These are phyloP conservation scores for Tremella mesenterica DNA, from an alignment of 768 basidiomycete genomes.

Conservation along the genomic window DNA sequence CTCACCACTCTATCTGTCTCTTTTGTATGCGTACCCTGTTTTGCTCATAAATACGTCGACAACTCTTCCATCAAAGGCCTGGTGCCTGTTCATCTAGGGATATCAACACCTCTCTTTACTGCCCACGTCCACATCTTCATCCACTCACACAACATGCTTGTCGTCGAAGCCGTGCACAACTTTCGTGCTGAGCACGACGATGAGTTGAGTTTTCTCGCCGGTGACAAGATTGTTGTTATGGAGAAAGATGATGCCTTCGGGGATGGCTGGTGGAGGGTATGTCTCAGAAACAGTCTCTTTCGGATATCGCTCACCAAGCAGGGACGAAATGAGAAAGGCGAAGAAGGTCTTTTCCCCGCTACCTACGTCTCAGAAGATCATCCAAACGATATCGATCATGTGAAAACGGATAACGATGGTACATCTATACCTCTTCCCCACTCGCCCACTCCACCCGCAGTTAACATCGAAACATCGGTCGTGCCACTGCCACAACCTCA, in stretches of 20 bases:
- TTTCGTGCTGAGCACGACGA: conserved; percentile 90
- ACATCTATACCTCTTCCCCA: not conserved
- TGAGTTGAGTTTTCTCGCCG: conserved; percentile 74
- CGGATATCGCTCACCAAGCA: conserved; percentile 41
- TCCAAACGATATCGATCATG: not conserved
- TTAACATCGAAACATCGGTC: not conserved
- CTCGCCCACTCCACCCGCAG: not conserved
- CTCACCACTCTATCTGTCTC: too few relatives aligned
- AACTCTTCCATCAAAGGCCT: too few relatives aligned
- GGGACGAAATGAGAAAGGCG: conserved; percentile 75
- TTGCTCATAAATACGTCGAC: too few relatives aligned
- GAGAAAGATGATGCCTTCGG: conserved; percentile 88
- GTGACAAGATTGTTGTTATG: conserved; percentile 77
- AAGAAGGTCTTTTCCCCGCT: conserved; percentile 82
- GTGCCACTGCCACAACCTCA: not conserved
- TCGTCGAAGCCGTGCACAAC: conserved; percentile 34
- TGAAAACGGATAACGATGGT: not conserved
- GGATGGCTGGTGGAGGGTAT: conserved; percentile 92
- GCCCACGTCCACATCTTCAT: not conserved
- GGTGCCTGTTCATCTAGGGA: too few relatives aligned
- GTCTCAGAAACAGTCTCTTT: too few relatives aligned
- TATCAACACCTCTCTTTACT: too few relatives aligned
- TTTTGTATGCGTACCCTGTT: too few relatives aligned
- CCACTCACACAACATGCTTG: conserved; percentile 19
- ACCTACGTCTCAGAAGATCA: conserved; percentile 63